Evolutionary conservation across 2,329 filamentous ascomycete species (phyloP).

Genomic region (Aspergillus pseudoglaucus): DNA sequence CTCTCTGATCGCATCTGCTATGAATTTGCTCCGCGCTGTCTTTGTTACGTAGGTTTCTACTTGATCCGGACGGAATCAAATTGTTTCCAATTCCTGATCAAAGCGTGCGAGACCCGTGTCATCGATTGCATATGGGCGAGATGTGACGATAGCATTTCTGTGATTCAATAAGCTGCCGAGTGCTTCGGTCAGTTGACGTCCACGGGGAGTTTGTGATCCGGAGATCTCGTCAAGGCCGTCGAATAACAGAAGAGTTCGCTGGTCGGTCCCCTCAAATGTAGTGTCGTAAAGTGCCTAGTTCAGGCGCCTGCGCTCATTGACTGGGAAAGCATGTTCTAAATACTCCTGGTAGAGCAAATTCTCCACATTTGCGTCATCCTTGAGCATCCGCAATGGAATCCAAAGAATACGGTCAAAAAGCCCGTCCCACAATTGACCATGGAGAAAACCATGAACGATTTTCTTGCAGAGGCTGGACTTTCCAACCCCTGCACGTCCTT

Average conservation of each 20-base stretch:
- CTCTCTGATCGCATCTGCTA: constrained; percentile 17
- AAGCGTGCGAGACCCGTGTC: constrained; percentile 7
- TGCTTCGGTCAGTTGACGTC: constrained; percentile 13
- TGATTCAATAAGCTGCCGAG: constrained; percentile 26
- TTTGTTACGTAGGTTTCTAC: constrained; percentile 27
- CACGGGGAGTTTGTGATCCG: constrained; percentile 8
- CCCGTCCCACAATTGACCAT: constrained; percentile 15
- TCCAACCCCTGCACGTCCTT: constrained; percentile 33
- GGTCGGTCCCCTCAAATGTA: background rate
- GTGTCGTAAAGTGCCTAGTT: background rate
- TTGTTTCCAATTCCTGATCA: constrained; percentile 36
- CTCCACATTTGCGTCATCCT: background rate
- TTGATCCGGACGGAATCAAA: constrained; percentile 35
- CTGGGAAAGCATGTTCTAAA: background rate
- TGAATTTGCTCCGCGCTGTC: constrained; percentile 3
- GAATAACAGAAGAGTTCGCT: constrained; percentile 34
- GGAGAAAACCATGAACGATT: constrained; percentile 31
- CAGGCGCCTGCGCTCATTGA: background rate
- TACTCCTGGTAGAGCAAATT: background rate
- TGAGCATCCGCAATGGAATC: constrained; percentile 35
- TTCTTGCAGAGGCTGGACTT: constrained; percentile 41
- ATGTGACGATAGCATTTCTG: constrained; percentile 36
- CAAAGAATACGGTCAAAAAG: constrained; percentile 35
- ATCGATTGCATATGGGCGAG: constrained; percentile 25
- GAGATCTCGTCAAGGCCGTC: constrained; percentile 42